Base-by-base conservation (phyloP, 257 asterid genomes). In the Eustoma russellianum region DNA sequence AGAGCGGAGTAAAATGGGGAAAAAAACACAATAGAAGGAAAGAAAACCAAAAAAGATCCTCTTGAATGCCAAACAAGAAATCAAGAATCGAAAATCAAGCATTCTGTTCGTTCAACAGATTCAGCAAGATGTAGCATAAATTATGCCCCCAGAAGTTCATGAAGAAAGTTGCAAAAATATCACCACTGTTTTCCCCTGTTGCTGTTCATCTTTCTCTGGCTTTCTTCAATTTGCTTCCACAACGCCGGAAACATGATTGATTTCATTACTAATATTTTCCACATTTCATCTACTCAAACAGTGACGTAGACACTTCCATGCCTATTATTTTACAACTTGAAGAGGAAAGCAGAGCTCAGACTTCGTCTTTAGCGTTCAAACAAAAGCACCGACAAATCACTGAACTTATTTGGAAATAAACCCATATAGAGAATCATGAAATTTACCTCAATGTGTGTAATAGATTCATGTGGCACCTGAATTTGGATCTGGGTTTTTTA, bases 401-500 rank as follows among this genome's bases (percentile, higher is more conserved):
- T 43, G 11, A 12, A 16, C 7, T 41, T 44, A 7, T 18, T 19
- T 41, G 24, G n/a, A 17, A 17, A 53, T 46, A 38, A n/a, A 46
- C n/a, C n/a, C n/a, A n/a, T n/a, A n/a, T n/a, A n/a, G n/a, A n/a
- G n/a, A n/a, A n/a, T n/a, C n/a, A n/a, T 30, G 47, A 50, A 43
- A 41, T 33, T n/a, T n/a, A n/a, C n/a, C n/a, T n/a, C n/a, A n/a
- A n/a, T n/a, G n/a, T 49, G 51, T 24, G 56, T 51, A 62, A 48
- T 41, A 59, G 49, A 17, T 28, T 38, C 43, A 51, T 52, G n/a
- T 46, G 62, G 61, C 68, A 80, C 88, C 97, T 73, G 80, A 78
- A 68, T 71, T 59, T 74, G 83, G 93, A 81, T 83, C 94, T 83
- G 77, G 66, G 83, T 67, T 62, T 48, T 30, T 35, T 50, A 49